Base-by-base conservation (phyloP, 164 flowering plant genomes). In the Vitis riparia region DNA sequence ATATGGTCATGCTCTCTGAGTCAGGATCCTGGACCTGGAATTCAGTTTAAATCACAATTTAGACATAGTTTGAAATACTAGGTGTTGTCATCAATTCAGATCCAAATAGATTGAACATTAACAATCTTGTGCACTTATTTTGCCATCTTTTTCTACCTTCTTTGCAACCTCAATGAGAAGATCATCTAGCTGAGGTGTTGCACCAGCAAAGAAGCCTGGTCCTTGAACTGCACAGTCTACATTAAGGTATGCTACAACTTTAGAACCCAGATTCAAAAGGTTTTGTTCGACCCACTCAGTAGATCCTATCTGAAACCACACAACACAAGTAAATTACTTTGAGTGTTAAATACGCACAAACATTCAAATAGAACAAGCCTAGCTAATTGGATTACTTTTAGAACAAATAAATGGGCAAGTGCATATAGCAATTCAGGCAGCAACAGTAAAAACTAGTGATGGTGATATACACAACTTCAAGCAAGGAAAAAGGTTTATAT, bases 161-260 rank as follows among this genome's bases (percentile, higher is more conserved):
- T 91, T 91, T 64, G 91, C 85, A 69, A 90, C 88, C 66, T 90
- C 91, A 71, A 88, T 55, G 49, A 95, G 72, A 71, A 95, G 89
- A 79, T 82, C 73, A 69, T 95, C 99, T 17, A 95, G 82, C 82
- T 93, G 99, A 48, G 99, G 98, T 81, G 98, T 89, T 65, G 97
- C 83, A 65, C 88, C 68, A 59, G 86, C 91, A 82, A 88, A 93
- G 53, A 95, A 84, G 17, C 98, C 98, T n/a, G 94, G 88, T 56
- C 99, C 99, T 86, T 93, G 98, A 83, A 87, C 98, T 0, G 99
- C 99, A 86, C 99, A 93, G 73, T 95, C 99, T 64, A 95, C 99
- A 79, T 95, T 95, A 65, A 95, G 87, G 73, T 95, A 95, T 15
- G 87, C 94, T 9, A 93, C 91, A 65, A 93, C 92, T 76, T 87